phyloP scores from a whole-genome alignment of 129 eudicot species.

The Cynara cardunculus region DNA sequence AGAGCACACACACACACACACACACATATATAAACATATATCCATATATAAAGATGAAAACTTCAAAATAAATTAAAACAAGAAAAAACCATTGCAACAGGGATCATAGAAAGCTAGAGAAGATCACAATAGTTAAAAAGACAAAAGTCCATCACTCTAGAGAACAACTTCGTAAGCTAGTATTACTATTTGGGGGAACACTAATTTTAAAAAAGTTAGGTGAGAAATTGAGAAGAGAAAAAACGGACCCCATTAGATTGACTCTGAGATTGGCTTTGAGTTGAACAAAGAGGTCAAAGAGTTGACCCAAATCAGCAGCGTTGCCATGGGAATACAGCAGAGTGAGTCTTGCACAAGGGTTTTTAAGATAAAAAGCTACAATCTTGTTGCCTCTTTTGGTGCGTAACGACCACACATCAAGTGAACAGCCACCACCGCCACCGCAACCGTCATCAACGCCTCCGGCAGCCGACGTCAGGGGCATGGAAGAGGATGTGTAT shows the following conservation, averaged over 20 bases:
- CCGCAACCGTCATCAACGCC: slow-evolving; percentile 43
- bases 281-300: slow-evolving; percentile 91
- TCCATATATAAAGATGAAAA: slow-evolving; percentile 20
- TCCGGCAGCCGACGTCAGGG: slow-evolving; percentile 28
- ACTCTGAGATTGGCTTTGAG: slow-evolving; percentile 97
- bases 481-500: slow-evolving; percentile 55
- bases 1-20: background rate
- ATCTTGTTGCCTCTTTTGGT: slow-evolving; percentile 88
- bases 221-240: slow-evolving; percentile 20
- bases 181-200: slow-evolving; percentile 28
- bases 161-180: background rate
- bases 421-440: slow-evolving; percentile 34
- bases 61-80: slow-evolving; percentile 14
- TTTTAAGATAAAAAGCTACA: slow-evolving; percentile 77
- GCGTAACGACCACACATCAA: slow-evolving; percentile 61
- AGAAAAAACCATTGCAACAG: background rate
- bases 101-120: slow-evolving; percentile 14
- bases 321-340: slow-evolving; percentile 89
- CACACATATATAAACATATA: background rate
- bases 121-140: background rate
- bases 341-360: slow-evolving; percentile 82
- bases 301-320: slow-evolving; percentile 99
- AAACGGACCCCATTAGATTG: slow-evolving; percentile 83
- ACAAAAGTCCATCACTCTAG: background rate
- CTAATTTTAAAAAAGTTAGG: slow-evolving; percentile 12